These are phyloP conservation scores for Soucietia sequanensis DNA, from an alignment of 805 yeast species.

Conservation along the genomic window DNA sequence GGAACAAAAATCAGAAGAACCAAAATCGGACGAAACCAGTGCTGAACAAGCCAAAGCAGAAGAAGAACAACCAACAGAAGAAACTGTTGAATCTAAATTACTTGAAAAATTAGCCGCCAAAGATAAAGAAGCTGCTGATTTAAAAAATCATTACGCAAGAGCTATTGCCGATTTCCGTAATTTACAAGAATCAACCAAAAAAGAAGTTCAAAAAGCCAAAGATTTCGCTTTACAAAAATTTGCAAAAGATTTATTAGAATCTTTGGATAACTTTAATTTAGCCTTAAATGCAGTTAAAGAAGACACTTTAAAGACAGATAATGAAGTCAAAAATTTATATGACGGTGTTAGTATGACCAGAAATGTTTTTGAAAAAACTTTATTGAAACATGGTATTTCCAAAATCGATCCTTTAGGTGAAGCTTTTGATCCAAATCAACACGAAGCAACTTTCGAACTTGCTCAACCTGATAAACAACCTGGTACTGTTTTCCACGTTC, in stretches of 20 bases:
- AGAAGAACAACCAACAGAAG: constrained; percentile 12
- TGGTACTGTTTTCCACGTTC: constrained; percentile 90
- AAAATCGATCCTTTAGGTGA: constrained; percentile 85
- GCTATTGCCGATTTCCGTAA: constrained; percentile 91
- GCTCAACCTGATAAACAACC: constrained; percentile 87
- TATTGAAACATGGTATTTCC: constrained; percentile 72
- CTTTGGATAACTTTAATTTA: constrained; percentile 86
- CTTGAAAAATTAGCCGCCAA: constrained; percentile 56
- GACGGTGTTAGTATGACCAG: constrained; percentile 92
- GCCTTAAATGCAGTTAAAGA: constrained; percentile 73
- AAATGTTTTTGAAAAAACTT: constrained; percentile 80
- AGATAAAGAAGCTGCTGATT: constrained; percentile 72
- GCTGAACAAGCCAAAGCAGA: constrained; percentile 4
- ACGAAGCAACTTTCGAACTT: constrained; percentile 89
- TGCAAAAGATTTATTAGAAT: constrained; percentile 84
- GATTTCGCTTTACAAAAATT: constrained; percentile 91
- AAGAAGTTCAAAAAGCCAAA: constrained; percentile 81
- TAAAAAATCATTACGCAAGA: constrained; percentile 80
- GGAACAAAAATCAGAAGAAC: constrained; percentile 4
- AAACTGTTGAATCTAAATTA: constrained; percentile 28
- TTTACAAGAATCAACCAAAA: constrained; percentile 84
- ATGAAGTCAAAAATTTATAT: constrained; percentile 69
- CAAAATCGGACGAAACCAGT: too few species aligned
- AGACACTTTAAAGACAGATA: constrained; percentile 55
- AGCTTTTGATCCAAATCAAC: constrained; percentile 84